phyloP scores from a whole-genome alignment of 345 rosid genomes.

The Trapa incisa region DNA sequence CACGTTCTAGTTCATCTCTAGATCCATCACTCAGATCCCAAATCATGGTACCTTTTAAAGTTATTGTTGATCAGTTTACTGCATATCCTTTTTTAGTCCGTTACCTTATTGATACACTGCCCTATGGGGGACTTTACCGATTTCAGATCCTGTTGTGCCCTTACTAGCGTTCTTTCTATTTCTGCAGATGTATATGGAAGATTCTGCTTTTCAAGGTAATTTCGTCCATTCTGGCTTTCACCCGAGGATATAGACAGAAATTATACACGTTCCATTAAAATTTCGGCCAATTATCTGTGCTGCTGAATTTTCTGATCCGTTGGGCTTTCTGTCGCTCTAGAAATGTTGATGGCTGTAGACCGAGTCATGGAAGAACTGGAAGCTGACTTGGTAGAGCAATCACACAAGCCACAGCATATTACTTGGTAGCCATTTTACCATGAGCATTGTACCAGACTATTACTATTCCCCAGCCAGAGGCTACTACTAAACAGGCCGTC shows the following conservation, averaged over 20 bases:
- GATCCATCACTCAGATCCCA: constrained; percentile 50
- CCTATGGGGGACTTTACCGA: neutral
- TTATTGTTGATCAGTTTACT: neutral
- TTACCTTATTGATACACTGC: neutral
- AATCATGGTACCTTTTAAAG: constrained; percentile 44
- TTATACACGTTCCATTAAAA: neutral
- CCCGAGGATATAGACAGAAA: neutral
- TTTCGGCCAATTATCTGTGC: neutral
- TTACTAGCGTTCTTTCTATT: constrained; percentile 10
- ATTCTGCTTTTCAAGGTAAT: constrained; percentile 76
- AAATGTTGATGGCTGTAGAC: constrained; percentile 65
- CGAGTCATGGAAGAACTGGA: constrained; percentile 48
- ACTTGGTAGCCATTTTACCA: neutral
- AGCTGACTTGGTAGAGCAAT: constrained; percentile 22
- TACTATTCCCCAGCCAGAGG: neutral
- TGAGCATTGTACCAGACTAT: neutral
- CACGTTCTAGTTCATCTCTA: constrained; percentile 17
- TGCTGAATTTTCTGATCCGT: constrained; percentile 4
- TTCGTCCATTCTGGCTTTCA: neutral
- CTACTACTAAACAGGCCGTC: neutral
- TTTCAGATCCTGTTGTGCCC: neutral
- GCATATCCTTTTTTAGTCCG: neutral
- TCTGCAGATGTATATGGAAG: constrained; percentile 68
- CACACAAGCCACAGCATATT: neutral
- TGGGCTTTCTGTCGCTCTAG: constrained; percentile 20